Base-by-base conservation (phyloP, 2,329 filamentous ascomycete genomes). In the Aspergillus sp. region DNA sequence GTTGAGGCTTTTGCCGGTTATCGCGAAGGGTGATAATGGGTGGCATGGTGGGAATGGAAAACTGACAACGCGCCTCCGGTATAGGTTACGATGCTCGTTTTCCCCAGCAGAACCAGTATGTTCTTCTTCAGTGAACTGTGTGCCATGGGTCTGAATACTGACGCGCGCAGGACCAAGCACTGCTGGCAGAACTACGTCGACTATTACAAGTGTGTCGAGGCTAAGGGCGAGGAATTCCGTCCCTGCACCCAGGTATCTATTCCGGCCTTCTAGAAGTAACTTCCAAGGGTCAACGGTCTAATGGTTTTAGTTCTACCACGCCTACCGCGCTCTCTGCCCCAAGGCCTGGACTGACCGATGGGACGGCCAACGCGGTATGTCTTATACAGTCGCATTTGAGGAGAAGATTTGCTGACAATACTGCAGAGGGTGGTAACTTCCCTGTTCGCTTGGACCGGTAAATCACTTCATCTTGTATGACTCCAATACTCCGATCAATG, bases 171-270 rank as follows among this genome's bases (percentile, higher is more conserved):
- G 74, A 84, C 90, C 77, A 96, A 96, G 86, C 90, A 98, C 84
- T 98, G 93, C 88, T 98, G 93, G 93, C 94, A 98, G 75, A 98
- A 98, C 83, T 98, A 98, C 78, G 93, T 98, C 79, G 93, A 98
- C 76, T 97, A 98, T 82, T 88, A 98, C 85, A 98, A 98, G 83
- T 98, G 93, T 81, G 90, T 96, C 75, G 79, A 85, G 70, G 91
- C 90, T 76, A 97, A 97, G 83, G 91, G 91, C 75, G 91, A 97
- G 80, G 90, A 96, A 70, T 97, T 97, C 74, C 85, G 88, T 64
- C 91, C 91, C 59, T 97, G 91, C 86, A 86, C 85, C 68, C 90
- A 96, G 86, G 90, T 95, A 84, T 43, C n/a, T 19, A 20, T 32
- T 5, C 25, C 19, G 3, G 13, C 4, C 12, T 30, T n/a, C 5